Base-by-base conservation (phyloP, 139 green algal genomes). In the Eudorina sp. region DNA sequence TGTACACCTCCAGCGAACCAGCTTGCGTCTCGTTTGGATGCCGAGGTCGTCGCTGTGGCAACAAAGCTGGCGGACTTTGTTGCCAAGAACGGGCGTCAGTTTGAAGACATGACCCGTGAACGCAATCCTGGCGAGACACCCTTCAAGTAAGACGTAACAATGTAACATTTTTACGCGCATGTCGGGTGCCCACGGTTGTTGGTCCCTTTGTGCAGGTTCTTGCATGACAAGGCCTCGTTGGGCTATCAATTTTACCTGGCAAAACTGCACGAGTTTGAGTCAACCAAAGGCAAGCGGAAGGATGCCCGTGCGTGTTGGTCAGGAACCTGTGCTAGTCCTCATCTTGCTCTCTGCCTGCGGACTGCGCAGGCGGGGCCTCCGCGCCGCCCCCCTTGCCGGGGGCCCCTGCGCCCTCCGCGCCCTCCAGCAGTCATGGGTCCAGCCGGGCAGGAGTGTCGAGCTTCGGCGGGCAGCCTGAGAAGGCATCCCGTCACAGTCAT, bases 31-130 rank as follows among this genome's bases (percentile, higher is more conserved):
- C 36, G 76, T 2, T 41, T 88, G 8, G 84, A 92, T 29, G 80
- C 85, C 0, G 90, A 95, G 27, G 85, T 92, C 8, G 27, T 55
- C 21, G 89, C 92, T 53, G 88, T 90, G 19, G 92, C 91, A 16
- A 91, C 94, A 16, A 95, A 95, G 89, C 90, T 97, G 43, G 95
- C 95, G 1, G 94, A 95, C 25, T 97, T 96, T 72, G 95, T 97
- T 27, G 92, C 94, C 0, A 94, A 95, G 89, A 96, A 96, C 73
- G 95, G 95, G 6, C 73, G 89, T 25, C 85, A 90, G 27, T 96
- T 94, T 79, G 95, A 97, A 85, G 90, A 94, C 31, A 90, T 96
- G 84, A 97, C 95, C 0, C 81, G 90, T 16, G 84, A 96, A 53
- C 86, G 90, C 8, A 97, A 97, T 86, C 91, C 92, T 34, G 84